phyloP scores from a whole-genome alignment of 1,284 basidiomycete genomes.

The Pseudozyma pruni region DNA sequence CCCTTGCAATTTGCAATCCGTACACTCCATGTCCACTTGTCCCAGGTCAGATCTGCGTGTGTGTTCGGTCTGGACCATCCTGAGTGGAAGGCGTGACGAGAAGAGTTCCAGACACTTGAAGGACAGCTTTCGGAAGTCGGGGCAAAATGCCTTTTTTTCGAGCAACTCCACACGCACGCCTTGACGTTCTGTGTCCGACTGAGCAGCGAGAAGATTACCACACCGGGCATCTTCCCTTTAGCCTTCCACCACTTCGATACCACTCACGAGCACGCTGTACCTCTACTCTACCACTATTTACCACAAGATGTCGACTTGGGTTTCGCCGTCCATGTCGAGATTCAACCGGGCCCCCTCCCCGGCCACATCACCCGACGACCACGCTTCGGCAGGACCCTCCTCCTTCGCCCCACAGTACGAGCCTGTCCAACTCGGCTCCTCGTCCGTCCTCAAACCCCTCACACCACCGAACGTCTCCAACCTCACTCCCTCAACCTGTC shows the following conservation, averaged over 20 bases:
- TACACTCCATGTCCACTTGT: no score
- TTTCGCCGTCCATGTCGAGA: constrained; percentile 36
- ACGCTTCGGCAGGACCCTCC: constrained; percentile 1
- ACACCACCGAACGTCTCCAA: constrained; percentile 45
- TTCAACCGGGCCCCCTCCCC: constrained; percentile 17
- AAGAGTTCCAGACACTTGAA: no score
- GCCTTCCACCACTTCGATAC: not conserved
- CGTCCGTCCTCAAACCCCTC: constrained; percentile 29
- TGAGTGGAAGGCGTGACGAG: no score
- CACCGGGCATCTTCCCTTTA: not conserved
- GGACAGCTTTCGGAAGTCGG: constrained; percentile 5
- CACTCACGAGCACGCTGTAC: no score
- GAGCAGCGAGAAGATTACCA: constrained; percentile 26
- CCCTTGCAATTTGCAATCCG: not conserved
- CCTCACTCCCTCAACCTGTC: constrained; percentile 47
- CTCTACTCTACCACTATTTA: no score
- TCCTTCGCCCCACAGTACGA: constrained; percentile 25
- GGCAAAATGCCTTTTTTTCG: not conserved
- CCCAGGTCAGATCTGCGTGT: no score
- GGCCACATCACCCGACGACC: no score
- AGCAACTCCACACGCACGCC: constrained; percentile 2
- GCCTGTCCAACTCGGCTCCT: constrained; percentile 32
- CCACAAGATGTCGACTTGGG: constrained; percentile 48
- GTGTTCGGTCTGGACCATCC: no score
- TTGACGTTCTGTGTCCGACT: constrained; percentile 15